These are phyloP conservation scores for Flueggea neowawraea DNA, from an alignment of 441 rosid species.

Conservation along the genomic window DNA sequence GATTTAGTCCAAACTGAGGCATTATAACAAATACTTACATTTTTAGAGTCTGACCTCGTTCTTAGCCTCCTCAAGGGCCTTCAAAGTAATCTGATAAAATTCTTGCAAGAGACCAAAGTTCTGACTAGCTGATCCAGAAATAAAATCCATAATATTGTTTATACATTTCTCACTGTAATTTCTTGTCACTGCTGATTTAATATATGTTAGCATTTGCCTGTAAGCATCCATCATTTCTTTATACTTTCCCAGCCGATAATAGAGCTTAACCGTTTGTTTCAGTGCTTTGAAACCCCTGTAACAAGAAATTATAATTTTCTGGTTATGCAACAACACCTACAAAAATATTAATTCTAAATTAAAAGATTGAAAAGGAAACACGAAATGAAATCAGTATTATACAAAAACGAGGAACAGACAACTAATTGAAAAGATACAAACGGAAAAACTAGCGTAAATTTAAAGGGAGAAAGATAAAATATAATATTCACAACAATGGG, in stretches of 20 bases:
- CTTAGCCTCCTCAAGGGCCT: conserved; percentile 99
- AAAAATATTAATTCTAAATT: too few species aligned
- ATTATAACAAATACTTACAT: background rate
- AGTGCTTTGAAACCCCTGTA: conserved; percentile 98
- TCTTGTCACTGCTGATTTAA: conserved; percentile 96
- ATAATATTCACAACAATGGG: too few species aligned
- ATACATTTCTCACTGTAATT: conserved; percentile 98
- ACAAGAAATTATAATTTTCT: conserved; percentile 3
- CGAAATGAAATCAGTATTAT: too few species aligned
- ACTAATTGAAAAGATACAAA: too few species aligned
- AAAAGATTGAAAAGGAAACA: too few species aligned
- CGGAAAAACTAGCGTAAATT: too few species aligned
- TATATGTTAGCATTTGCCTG: conserved; percentile 92
- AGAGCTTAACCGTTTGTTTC: conserved; percentile 97
- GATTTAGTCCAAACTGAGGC: background rate
- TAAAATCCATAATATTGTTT: conserved; percentile 98
- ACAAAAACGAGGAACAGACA: too few species aligned
- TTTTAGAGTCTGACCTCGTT: conserved; percentile 61
- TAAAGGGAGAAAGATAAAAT: too few species aligned
- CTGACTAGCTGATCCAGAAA: conserved; percentile 98
- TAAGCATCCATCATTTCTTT: conserved; percentile 97
- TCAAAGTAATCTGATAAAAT: conserved; percentile 93
- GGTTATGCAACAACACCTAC: background rate
- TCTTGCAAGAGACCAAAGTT: conserved; percentile 81
- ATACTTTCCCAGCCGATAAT: conserved; percentile 84